Conservation (phyloP, 2,329 filamentous ascomycete genomes). For the Botryotinia convoluta region DNA sequence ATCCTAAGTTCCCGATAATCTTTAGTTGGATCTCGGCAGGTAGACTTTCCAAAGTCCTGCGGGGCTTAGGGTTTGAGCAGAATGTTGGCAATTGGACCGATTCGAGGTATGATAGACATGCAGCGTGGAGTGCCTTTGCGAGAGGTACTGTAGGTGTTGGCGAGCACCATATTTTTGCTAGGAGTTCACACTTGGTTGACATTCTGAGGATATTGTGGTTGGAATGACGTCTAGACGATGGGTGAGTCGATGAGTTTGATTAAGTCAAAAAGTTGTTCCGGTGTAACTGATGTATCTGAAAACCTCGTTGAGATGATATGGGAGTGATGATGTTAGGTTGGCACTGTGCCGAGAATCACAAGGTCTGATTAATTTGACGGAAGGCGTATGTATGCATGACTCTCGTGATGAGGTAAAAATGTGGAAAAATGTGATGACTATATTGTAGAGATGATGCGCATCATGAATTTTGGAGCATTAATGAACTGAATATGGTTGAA, state of each 20-base stretch:
- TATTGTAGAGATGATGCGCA: not conserved
- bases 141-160: not conserved
- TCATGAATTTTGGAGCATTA: not conserved
- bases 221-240: not conserved
- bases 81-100: not conserved
- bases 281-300: not conserved
- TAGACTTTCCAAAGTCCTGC: not conserved
- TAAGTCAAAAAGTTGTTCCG: not conserved
- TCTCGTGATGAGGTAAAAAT: no score
- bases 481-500: not conserved
- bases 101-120: not conserved
- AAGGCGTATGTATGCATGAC: not conserved
- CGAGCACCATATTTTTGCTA: not conserved
- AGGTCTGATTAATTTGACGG: not conserved
- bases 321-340: not conserved
- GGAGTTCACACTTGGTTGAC: not conserved
- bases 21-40: not conserved
- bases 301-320: not conserved
- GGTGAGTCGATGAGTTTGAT: not conserved
- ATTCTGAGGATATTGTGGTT: not conserved
- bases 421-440: not conserved
- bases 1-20: not conserved
- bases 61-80: not conserved
- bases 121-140: not conserved
- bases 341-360: not conserved